Percentiles rank a stretch among this genome's conserved stretches.
Conservation (phyloP, 495 filamentous ascomycete species). For the Daldinia bambusicola region DNA sequence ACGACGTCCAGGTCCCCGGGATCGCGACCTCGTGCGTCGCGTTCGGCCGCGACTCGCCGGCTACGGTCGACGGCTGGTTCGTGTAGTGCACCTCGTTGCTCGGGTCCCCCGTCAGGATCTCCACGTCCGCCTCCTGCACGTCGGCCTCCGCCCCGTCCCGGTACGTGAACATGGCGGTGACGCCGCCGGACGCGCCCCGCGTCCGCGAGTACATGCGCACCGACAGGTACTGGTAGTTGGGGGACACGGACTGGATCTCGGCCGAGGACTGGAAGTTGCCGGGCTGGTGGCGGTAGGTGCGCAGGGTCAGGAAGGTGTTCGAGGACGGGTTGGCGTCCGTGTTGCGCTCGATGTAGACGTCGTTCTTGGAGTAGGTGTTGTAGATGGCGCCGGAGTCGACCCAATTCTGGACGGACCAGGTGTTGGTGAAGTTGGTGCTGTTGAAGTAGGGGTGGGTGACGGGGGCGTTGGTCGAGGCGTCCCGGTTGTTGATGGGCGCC, state of each 20-base stretch:
- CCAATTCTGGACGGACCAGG: slow-evolving; percentile 71
- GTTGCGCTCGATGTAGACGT: slow-evolving; percentile 68
- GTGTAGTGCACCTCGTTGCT: slow-evolving; percentile 70
- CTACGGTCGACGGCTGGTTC: slow-evolving; percentile 69
- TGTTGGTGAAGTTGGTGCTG: slow-evolving; percentile 53
- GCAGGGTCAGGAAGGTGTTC: slow-evolving; percentile 62
- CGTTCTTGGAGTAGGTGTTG: slow-evolving; percentile 72
- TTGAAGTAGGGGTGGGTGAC: slow-evolving; percentile 56
- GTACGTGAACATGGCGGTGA: slow-evolving; percentile 78
- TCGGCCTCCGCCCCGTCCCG: slow-evolving; percentile 45
- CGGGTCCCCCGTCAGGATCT: slow-evolving; percentile 71
- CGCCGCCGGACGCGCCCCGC: slow-evolving; percentile 63
- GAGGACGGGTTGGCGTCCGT: slow-evolving; percentile 45
- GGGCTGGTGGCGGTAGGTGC: slow-evolving; percentile 59
- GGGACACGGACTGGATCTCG: slow-evolving; percentile 66
- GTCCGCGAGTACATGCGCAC: slow-evolving; percentile 69
- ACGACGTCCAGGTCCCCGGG: slow-evolving; percentile 66
- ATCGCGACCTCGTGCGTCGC: slow-evolving; percentile 54
- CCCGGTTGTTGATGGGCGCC: slow-evolving; percentile 44
- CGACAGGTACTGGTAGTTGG: slow-evolving; percentile 66
- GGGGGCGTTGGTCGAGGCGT: slow-evolving; percentile 43
- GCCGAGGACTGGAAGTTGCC: slow-evolving; percentile 57
- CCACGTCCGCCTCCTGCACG: slow-evolving; percentile 79
- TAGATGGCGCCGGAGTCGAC: slow-evolving; percentile 54
- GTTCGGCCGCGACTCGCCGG: slow-evolving; percentile 55